These are phyloP conservation scores for Xylariomycetidae sp. DNA, from an alignment of 2,329 filamentous ascomycete species.

Conservation along the genomic window DNA sequence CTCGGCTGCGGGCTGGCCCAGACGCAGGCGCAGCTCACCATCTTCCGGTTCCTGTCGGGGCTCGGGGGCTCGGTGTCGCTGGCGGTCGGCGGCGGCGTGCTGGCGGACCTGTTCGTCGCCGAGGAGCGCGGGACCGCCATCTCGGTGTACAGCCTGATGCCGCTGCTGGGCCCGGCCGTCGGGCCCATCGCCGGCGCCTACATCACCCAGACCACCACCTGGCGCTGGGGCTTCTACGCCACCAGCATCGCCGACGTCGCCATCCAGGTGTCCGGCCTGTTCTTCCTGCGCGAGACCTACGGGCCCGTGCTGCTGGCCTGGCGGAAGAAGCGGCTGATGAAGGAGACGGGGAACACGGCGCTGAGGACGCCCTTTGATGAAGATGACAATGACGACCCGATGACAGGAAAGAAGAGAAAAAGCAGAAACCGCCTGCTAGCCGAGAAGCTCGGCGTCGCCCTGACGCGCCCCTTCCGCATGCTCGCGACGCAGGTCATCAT, in stretches of 20 bases:
- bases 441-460: slow-evolving; percentile 31
- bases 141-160: slow-evolving; percentile 58
- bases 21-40: slow-evolving; percentile 49
- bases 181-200: slow-evolving; percentile 64
- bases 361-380: slow-evolving; percentile 50
- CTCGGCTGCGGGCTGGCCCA: slow-evolving; percentile 53
- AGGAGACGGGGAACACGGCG: slow-evolving; percentile 49
- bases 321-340: too few species aligned
- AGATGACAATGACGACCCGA: too few species aligned
- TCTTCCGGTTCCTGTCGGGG: slow-evolving; percentile 54
- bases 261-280: slow-evolving; percentile 53
- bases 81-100: slow-evolving; percentile 29
- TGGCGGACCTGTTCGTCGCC: slow-evolving; percentile 44
- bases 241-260: slow-evolving; percentile 58
- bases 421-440: slow-evolving; percentile 20
- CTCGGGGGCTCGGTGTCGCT: slow-evolving; percentile 54
- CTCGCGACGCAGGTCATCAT: slow-evolving; percentile 49
- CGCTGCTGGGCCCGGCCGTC: slow-evolving; percentile 60
- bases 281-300: slow-evolving; percentile 65
- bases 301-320: slow-evolving; percentile 56
- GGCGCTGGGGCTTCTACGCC: slow-evolving; percentile 71
- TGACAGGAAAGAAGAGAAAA: too few species aligned
- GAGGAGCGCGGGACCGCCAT: slow-evolving; percentile 61
- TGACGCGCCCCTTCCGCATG: slow-evolving; percentile 47
- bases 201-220: slow-evolving; percentile 58